Conservation (phyloP, 208 protist genomes). For the Leishmania lainsoni region DNA sequence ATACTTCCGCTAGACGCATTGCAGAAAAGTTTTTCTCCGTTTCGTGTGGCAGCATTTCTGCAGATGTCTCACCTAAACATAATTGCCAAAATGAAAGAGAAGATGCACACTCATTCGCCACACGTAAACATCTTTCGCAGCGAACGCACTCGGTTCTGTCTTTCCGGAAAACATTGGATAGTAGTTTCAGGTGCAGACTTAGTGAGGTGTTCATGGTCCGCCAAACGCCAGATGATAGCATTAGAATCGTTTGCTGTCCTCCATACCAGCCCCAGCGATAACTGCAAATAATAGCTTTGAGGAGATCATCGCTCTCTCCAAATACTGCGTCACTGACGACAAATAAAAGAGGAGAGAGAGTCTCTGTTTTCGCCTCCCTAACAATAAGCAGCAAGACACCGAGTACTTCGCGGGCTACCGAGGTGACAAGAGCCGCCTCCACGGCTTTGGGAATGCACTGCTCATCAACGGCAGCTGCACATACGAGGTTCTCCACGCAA, state of each 20-base stretch:
- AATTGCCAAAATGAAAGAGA: slow-evolving; percentile 10
- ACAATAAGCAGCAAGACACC: slow-evolving; percentile 13
- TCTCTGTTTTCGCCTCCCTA: neutral
- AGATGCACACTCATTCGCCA: neutral
- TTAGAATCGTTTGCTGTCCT: neutral
- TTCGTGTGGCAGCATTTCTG: neutral
- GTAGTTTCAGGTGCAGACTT: neutral
- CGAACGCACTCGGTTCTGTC: neutral
- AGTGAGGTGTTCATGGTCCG: neutral
- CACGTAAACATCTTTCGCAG: neutral
- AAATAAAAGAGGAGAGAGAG: neutral
- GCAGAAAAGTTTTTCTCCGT: neutral
- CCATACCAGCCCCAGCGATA: slow-evolving; percentile 17
- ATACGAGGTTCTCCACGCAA: slow-evolving; percentile 7
- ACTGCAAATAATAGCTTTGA: neutral
- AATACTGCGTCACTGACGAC: neutral
- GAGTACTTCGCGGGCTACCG: neutral
- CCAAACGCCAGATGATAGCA: slow-evolving; percentile 1
- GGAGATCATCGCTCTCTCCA: neutral
- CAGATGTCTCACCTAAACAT: neutral
- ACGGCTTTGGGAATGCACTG: slow-evolving; percentile 11
- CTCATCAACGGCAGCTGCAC: slow-evolving; percentile 7
- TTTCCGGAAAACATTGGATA: neutral
- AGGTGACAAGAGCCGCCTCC: neutral
- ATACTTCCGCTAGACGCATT: neutral